Evolutionary conservation across 345 rosid species (phyloP).

Genomic region (Brassica rapa): DNA sequence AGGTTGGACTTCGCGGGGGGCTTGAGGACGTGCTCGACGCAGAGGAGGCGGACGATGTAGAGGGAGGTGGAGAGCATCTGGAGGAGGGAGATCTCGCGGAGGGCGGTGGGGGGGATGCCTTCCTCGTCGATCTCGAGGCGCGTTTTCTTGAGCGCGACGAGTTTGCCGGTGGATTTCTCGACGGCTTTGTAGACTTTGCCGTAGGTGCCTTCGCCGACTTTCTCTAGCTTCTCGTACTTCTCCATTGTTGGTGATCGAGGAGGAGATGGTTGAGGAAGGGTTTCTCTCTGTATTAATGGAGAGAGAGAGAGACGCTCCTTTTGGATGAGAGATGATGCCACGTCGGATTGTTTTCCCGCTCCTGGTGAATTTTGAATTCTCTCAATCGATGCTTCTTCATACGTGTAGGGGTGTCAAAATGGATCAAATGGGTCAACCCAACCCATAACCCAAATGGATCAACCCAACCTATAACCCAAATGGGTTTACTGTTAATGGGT

Average conservation of each 20-base stretch:
- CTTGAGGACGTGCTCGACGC: conserved; percentile 70
- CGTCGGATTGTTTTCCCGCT: conserved; percentile 35
- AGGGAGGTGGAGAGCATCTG: conserved; percentile 89
- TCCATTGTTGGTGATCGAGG: conserved; percentile 47
- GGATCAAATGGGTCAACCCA: too few relatives aligned
- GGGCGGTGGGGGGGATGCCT: conserved; percentile 96
- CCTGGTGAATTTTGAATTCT: conserved; percentile 17
- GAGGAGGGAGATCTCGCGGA: conserved; percentile 90
- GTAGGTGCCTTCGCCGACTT: conserved; percentile 95
- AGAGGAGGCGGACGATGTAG: conserved; percentile 85
- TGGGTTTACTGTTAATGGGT: too few relatives aligned
- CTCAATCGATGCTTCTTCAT: too few relatives aligned
- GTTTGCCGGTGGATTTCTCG: conserved; percentile 70
- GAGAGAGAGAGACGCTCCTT: background rate
- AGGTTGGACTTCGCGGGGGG: conserved; percentile 48
- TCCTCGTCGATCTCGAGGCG: conserved; percentile 97
- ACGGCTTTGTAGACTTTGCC: conserved; percentile 95
- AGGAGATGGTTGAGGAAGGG: background rate
- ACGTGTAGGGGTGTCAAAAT: too few relatives aligned
- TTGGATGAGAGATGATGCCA: conserved; percentile 19
- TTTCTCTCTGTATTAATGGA: background rate
- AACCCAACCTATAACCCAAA: too few relatives aligned
- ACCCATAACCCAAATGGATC: too few relatives aligned
- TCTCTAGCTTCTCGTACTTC: conserved; percentile 95
- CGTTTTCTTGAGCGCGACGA: conserved; percentile 90